phyloP scores from a whole-genome alignment of 441 rosid genomes.

The Pelargonium citronellum region DNA sequence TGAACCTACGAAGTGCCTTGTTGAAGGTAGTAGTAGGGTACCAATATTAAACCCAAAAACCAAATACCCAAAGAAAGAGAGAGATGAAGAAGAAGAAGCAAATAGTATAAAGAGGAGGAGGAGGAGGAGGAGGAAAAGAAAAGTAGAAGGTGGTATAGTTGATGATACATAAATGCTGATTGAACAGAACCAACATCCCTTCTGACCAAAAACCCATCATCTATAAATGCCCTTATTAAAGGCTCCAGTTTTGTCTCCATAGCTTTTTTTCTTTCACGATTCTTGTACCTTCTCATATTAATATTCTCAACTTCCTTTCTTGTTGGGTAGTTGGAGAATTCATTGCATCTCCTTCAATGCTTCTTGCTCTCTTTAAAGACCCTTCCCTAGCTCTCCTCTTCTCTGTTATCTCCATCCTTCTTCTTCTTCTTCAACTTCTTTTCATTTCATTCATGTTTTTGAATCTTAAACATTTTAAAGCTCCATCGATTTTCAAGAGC shows the following conservation, averaged over 20 bases:
- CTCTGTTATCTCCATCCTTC: neutral
- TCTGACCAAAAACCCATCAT: conserved; percentile 12
- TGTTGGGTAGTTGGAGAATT: conserved; percentile 37
- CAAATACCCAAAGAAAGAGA: neutral
- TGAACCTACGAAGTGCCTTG: conserved; percentile 18
- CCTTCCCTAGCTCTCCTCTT: neutral
- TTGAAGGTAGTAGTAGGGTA: neutral
- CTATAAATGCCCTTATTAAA: conserved; percentile 29
- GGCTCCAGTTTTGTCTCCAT: conserved; percentile 31
- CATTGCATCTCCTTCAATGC: conserved; percentile 38
- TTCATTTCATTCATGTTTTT: too few species aligned
- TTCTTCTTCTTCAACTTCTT: too few species aligned
- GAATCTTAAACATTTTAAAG: too few species aligned
- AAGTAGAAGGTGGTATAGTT: neutral
- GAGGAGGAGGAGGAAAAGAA: neutral
- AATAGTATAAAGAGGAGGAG: neutral
- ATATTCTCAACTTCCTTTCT: conserved; percentile 36
- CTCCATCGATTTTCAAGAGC: too few species aligned
- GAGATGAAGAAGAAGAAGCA: neutral
- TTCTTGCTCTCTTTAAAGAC: neutral
- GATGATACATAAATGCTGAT: conserved; percentile 22
- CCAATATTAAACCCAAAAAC: neutral
- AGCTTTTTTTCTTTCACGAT: conserved; percentile 22
- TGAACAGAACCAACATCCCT: conserved; percentile 34
- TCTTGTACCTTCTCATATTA: conserved; percentile 30